phyloP scores from a whole-genome alignment of 2,329 filamentous ascomycete genomes.

The Ilyonectria destructans region DNA sequence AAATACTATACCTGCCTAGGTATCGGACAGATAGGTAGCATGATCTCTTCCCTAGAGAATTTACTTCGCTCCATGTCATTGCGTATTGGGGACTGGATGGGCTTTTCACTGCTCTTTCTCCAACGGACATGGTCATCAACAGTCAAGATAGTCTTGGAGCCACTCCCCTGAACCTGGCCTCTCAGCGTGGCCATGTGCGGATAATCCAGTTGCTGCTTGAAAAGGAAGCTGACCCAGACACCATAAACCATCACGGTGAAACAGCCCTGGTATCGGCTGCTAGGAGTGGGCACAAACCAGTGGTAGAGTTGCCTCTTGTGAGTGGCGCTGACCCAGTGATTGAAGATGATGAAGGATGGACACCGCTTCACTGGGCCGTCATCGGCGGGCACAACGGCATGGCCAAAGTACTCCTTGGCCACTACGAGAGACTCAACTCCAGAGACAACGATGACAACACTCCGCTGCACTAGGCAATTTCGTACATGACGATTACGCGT shows the following conservation, averaged over 20 bases:
- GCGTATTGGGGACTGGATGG: conserved; percentile 34
- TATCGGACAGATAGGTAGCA: conserved; percentile 24
- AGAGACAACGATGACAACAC: conserved; percentile 30
- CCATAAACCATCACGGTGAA: conserved; percentile 23
- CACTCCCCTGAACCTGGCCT: conserved; percentile 23
- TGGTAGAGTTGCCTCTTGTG: conserved; percentile 10
- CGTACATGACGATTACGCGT: conserved; percentile 20
- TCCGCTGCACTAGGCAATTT: conserved; percentile 36
- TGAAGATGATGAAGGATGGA: conserved; percentile 37
- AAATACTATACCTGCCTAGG: conserved; percentile 26
- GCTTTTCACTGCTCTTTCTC: conserved; percentile 1
- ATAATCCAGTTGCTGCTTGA: conserved; percentile 12
- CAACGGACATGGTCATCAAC: conserved; percentile 8
- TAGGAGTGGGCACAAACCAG: conserved; percentile 24
- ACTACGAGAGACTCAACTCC: conserved; percentile 3
- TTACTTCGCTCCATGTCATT: conserved; percentile 29
- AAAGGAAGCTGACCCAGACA: conserved; percentile 14
- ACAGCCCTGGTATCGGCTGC: conserved; percentile 30
- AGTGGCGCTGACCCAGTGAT: conserved; percentile 14
- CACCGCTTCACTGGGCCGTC: conserved; percentile 35
- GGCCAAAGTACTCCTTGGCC: conserved; percentile 18
- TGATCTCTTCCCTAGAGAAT: conserved; percentile 26
- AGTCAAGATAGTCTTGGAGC: conserved; percentile 25
- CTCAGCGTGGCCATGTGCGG: conserved; percentile 13
- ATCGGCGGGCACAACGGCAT: conserved; percentile 27